Conservation (phyloP, 2,329 filamentous ascomycete species). For the Aureobasidium sp. region DNA sequence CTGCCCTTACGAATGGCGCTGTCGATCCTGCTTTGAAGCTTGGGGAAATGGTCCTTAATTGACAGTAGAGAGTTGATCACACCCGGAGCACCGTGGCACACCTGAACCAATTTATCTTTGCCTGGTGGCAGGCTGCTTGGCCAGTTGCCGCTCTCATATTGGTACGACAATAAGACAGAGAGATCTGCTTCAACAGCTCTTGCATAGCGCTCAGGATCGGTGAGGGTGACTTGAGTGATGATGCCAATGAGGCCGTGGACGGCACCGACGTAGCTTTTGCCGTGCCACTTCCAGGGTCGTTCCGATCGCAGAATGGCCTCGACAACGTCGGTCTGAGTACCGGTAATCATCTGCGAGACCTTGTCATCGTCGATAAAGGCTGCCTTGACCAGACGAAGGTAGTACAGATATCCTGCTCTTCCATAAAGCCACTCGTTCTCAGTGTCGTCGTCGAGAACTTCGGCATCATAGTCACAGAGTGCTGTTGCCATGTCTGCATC, state of each 20-base stretch:
- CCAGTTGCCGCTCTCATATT: slow-evolving; percentile 56
- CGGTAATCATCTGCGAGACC: slow-evolving; percentile 43
- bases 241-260: slow-evolving; percentile 62
- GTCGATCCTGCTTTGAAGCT: slow-evolving; percentile 45
- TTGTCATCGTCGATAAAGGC: slow-evolving; percentile 44
- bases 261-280: slow-evolving; percentile 55
- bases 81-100: slow-evolving; percentile 60
- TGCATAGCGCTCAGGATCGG: slow-evolving; percentile 47
- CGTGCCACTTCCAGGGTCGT: slow-evolving; percentile 57
- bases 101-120: slow-evolving; percentile 49
- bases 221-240: slow-evolving; percentile 58
- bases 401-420: slow-evolving; percentile 58
- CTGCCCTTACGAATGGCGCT: slow-evolving; percentile 43
- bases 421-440: slow-evolving; percentile 60
- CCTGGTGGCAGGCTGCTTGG: slow-evolving; percentile 45
- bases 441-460: slow-evolving; percentile 38
- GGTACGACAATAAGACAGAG: slow-evolving; percentile 48
- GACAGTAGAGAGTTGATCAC: slow-evolving; percentile 51
- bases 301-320: slow-evolving; percentile 49
- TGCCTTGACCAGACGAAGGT: slow-evolving; percentile 54
- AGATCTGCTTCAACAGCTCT: slow-evolving; percentile 46
- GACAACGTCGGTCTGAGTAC: slow-evolving; percentile 49
- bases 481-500: slow-evolving; percentile 41
- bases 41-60: slow-evolving; percentile 48
- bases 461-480: slow-evolving; percentile 41